Conservation (phyloP, 2,329 filamentous ascomycete genomes). For the Thelonectria discophora region DNA sequence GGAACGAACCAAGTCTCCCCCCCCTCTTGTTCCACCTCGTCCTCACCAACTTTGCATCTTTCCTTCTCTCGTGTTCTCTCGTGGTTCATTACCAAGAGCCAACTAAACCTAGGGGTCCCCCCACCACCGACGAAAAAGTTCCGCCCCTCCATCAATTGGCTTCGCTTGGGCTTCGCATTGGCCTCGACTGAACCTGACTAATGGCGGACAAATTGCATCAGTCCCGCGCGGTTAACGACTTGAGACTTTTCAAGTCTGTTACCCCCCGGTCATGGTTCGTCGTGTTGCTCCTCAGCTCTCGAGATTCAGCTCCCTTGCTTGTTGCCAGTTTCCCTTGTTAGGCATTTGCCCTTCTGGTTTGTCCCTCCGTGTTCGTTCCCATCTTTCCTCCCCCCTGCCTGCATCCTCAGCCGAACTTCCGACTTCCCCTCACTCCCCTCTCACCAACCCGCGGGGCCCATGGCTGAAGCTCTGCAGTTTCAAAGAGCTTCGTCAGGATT, state of each 20-base stretch:
- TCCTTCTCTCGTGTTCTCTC: neutral
- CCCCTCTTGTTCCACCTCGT: neutral
- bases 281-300: too few relatives aligned
- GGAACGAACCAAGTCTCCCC: neutral
- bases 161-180: neutral
- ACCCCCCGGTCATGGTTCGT: too few relatives aligned
- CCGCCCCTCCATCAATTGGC: neutral
- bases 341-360: too few relatives aligned
- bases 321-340: too few relatives aligned
- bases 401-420: neutral
- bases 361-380: neutral
- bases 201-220: conserved; percentile 23
- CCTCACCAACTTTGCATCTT: neutral
- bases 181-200: conserved; percentile 2
- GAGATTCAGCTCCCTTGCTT: too few relatives aligned
- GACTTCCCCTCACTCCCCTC: neutral
- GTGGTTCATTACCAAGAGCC: neutral
- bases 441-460: neutral
- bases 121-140: neutral
- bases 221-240: conserved; percentile 25
- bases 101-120: neutral
- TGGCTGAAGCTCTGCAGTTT: neutral
- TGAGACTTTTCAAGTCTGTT: too few relatives aligned
- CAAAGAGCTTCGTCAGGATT: conserved; percentile 23
- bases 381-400: too few relatives aligned